Conservation (phyloP, 805 yeast genomes). For the Saturnispora kantuleensis region DNA sequence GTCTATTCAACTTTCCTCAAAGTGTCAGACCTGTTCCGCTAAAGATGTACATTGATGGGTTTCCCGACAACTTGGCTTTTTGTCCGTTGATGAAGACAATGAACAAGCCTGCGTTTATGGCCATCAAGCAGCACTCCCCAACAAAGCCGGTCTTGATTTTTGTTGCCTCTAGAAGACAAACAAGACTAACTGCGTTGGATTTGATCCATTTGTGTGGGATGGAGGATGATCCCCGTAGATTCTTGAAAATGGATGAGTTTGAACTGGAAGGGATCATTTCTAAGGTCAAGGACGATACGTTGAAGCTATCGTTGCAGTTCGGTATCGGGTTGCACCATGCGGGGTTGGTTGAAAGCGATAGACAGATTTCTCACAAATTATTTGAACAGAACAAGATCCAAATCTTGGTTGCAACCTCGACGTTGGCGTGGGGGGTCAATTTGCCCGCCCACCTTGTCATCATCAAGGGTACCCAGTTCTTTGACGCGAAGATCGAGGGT, state of each 20-base stretch:
- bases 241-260: slow-evolving; percentile 52
- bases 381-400: slow-evolving; percentile 64
- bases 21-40: slow-evolving; percentile 81
- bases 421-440: slow-evolving; percentile 82
- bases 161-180: slow-evolving; percentile 77
- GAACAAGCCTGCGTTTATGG: slow-evolving; percentile 88
- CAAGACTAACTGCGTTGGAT: slow-evolving; percentile 71
- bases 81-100: slow-evolving; percentile 79
- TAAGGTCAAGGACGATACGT: slow-evolving; percentile 73
- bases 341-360: slow-evolving; percentile 64
- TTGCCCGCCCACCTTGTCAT: slow-evolving; percentile 73
- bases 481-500: slow-evolving; percentile 54
- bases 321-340: slow-evolving; percentile 82
- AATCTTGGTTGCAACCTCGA: slow-evolving; percentile 68
- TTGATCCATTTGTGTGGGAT: slow-evolving; percentile 69
- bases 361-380: slow-evolving; percentile 58
- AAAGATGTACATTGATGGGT: slow-evolving; percentile 81
- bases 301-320: slow-evolving; percentile 61
- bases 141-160: slow-evolving; percentile 74
- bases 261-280: slow-evolving; percentile 44
- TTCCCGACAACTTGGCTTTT: slow-evolving; percentile 71
- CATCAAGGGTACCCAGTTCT: slow-evolving; percentile 66
- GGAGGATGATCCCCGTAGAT: slow-evolving; percentile 68
- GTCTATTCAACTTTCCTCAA: slow-evolving; percentile 70
- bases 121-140: slow-evolving; percentile 87